These are phyloP conservation scores for Citrus reticulata DNA, from an alignment of 345 rosid genomes.

Conservation along the genomic window DNA sequence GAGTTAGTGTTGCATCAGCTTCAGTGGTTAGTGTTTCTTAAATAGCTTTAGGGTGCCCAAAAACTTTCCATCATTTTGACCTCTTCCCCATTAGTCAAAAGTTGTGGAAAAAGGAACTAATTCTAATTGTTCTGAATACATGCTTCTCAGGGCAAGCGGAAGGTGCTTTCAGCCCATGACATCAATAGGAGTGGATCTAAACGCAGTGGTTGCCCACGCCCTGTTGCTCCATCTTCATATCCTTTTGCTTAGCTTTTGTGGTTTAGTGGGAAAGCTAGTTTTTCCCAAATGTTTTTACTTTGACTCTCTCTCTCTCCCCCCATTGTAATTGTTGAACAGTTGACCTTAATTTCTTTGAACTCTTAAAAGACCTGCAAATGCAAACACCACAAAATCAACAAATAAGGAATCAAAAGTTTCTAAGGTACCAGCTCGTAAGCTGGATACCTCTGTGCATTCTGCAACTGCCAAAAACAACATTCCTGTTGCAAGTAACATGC, in stretches of 20 bases:
- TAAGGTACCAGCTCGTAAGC: constrained; percentile 39
- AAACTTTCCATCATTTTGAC: background rate
- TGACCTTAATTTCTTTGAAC: constrained; percentile 65
- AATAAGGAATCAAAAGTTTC: constrained; percentile 43
- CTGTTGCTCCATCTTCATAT: constrained; percentile 70
- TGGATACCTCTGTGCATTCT: constrained; percentile 25
- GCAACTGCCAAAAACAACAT: constrained; percentile 30
- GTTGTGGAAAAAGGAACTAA: constrained; percentile 4
- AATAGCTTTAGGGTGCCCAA: background rate
- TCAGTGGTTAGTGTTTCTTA: constrained; percentile 34
- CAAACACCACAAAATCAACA: constrained; percentile 30
- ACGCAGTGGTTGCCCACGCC: constrained; percentile 59
- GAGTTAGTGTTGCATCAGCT: constrained; percentile 22
- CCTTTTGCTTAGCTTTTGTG: constrained; percentile 41
- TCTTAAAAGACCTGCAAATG: constrained; percentile 54
- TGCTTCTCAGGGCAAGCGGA: constrained; percentile 53
- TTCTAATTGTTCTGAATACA: constrained; percentile 9
- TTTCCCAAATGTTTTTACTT: too few relatives aligned
- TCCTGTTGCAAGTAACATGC: constrained; percentile 30
- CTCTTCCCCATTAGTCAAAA: background rate
- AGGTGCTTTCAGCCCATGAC: constrained; percentile 43
- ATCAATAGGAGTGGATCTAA: constrained; percentile 62
- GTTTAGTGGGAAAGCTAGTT: too few relatives aligned
- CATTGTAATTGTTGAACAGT: constrained; percentile 13
- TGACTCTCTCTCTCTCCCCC: background rate